Percentiles rank a stretch among this genome's conserved stretches.
These are phyloP conservation scores for Neurospora sp. DNA, from an alignment of 495 filamentous ascomycete genomes.

Conservation along the genomic window DNA sequence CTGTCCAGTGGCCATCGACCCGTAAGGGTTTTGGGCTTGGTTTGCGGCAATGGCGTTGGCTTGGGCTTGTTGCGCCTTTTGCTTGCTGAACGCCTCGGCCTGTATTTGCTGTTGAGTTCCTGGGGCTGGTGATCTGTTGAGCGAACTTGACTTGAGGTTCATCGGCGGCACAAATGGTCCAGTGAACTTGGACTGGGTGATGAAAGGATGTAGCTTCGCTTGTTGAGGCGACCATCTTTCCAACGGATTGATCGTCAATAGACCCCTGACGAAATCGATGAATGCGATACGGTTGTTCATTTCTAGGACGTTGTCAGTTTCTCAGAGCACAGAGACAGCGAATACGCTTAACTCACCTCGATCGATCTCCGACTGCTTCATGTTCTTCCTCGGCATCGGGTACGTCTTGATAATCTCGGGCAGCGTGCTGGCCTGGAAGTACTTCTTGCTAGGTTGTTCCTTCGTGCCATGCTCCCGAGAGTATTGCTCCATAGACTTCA, in stretches of 20 bases:
- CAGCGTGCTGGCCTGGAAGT: slow-evolving; percentile 86
- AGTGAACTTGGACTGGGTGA: slow-evolving; percentile 95
- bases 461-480: slow-evolving; percentile 90
- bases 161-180: slow-evolving; percentile 95
- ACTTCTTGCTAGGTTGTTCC: slow-evolving; percentile 99
- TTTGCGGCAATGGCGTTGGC: slow-evolving; percentile 50
- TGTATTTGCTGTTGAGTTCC: slow-evolving; percentile 97
- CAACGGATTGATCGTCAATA: slow-evolving; percentile 89
- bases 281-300: slow-evolving; percentile 98
- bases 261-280: slow-evolving; percentile 95
- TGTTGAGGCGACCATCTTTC: slow-evolving; percentile 98
- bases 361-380: slow-evolving; percentile 96
- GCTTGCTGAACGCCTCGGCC: slow-evolving; percentile 83
- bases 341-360: slow-evolving; percentile 55
- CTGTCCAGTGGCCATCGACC: slow-evolving; percentile 20
- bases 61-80: slow-evolving; percentile 63
- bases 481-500: slow-evolving; percentile 97
- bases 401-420: slow-evolving; percentile 97
- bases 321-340: neutral
- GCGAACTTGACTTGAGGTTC: slow-evolving; percentile 78
- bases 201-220: slow-evolving; percentile 95
- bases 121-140: slow-evolving; percentile 80
- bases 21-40: slow-evolving; percentile 43
- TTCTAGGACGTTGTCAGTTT: slow-evolving; percentile 47
- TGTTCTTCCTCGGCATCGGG: slow-evolving; percentile 96